Base-by-base conservation (phyloP, 2,329 filamentous ascomycete genomes). In the Drechslera avenae region DNA sequence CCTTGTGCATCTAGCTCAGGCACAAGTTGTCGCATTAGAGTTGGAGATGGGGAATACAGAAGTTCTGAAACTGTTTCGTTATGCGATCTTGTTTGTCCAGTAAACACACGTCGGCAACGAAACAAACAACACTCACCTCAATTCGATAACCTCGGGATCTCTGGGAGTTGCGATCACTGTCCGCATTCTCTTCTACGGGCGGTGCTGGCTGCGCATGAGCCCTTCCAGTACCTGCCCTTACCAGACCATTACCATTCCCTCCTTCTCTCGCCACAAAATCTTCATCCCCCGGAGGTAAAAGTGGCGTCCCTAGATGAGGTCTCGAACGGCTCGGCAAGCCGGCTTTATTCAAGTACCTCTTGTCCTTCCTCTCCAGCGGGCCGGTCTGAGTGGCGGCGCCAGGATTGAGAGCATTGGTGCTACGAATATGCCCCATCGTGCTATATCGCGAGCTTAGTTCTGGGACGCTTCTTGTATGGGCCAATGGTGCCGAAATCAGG, bases 61-160 rank as follows among this genome's bases (percentile, higher is more conserved):
- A 50, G 28, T 52, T 54, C 52, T 62, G 60, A 68, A 64, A 62
- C 66, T 30, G 61, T 63, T 67, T 69, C 60, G 50, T 65, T 52
- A 62, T 61, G 60, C 60, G 42, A 51, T 31, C 34, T 52, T 33
- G 48, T 40, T 58, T 46, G 54, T 52, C 56, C 52, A 59, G 58
- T 59, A 50, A 59, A 60, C 30, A 54, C 43, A 35, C 39, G 33
- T 49, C 33, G 46, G 39, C n/a, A 45, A 42, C 45, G 52, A 69
- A 61, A 60, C 53, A 59, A 50, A 48, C 40, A 28, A 50, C 52
- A 73, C 70, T 70, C 54, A 72, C 70, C 54, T 66, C 66, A 54
- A 62, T 54, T 55, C 54, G 59, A 45, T 43, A 57, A 28, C 42
- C 56, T 46, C 54, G 42, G 12, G 46, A 51, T 45, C 59, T 48